Conservation (phyloP, 768 basidiomycete species). For the Sporobolomyces phaffii region DNA sequence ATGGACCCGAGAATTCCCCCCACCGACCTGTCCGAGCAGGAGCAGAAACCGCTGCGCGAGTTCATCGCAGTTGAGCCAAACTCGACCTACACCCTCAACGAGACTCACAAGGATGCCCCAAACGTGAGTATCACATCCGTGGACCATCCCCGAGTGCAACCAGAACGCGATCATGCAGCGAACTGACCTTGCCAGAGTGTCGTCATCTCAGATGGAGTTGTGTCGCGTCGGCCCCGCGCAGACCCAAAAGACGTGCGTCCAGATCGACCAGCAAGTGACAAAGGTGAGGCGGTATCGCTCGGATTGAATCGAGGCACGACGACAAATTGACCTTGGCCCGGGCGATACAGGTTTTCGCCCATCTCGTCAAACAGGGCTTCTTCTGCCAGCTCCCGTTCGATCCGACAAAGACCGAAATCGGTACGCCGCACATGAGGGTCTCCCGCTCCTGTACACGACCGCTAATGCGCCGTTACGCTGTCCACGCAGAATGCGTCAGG, state of each 20-base stretch:
- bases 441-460: not conserved
- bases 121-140: not conserved
- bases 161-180: too few relatives aligned
- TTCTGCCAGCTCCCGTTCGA: conserved; percentile 37
- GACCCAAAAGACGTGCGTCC: not conserved
- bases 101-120: conserved; percentile 9
- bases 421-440: not conserved
- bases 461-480: too few relatives aligned
- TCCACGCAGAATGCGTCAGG: conserved; percentile 15
- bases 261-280: conserved; percentile 25
- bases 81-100: conserved; percentile 22
- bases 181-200: too few relatives aligned
- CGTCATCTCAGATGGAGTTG: conserved; percentile 29
- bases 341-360: conserved; percentile 34
- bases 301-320: too few relatives aligned
- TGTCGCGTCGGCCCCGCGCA: conserved; percentile 2
- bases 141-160: not conserved
- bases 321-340: too few relatives aligned
- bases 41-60: not conserved
- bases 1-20: conserved; percentile 19
- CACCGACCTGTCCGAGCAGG: not conserved
- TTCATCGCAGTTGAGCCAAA: conserved; percentile 4
- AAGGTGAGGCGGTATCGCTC: conserved; percentile 6
- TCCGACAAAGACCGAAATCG: conserved; percentile 32
- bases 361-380: conserved; percentile 30